Evolutionary conservation across 805 yeast species (phyloP), one percentile per base, ranked within the genome.

Genomic region (Candida takata): DNA sequence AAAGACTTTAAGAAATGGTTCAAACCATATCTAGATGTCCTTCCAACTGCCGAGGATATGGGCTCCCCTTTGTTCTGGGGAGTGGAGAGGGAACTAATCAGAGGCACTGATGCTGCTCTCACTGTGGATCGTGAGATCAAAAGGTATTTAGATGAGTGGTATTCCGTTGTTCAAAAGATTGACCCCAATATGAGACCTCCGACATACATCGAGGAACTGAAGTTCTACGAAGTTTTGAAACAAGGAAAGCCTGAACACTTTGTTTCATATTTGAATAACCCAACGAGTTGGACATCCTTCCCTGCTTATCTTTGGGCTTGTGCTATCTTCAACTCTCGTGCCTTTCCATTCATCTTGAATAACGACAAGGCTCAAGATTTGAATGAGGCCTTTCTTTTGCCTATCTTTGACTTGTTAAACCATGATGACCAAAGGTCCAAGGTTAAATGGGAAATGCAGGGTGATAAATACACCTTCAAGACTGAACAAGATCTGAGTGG

Each of bases 381-480:
- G n/a, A 58, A 60, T 27, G 72, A 70, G 41, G 85, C 84, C 6
- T 78, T 88, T 67, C 61, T 88, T 17, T 57, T 81, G 16, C 97
- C 97, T 2, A 51, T 88, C 9, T 69, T 85, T 11, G 97, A 88
- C 52, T 58, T 85, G 13, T 59, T 87, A 35, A 88, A 88, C 51
- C 97, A 88, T 57, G 17, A 25, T n/a, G 60, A 70, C 40, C 76
- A 79, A 7, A 58, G 53, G 23, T 62, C 79, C 0, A 63, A 72
- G 14, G 88, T 85, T 1, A 60, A 70, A 14, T 88, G 97, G 97
- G 49, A 45, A 3, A 51, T 42, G 30, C 29, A 36, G 1, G 27
- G 21, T 11, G 33, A 21, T 18, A 17, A 27, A 1, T 70, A 73
- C 38, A 51, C 56, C n/a, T 77, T 78, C 44, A 58, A 55, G 27